These are phyloP conservation scores for Mucor irregularis DNA, from an alignment of 371 early-diverging fungal genomes.

Conservation along the genomic window DNA sequence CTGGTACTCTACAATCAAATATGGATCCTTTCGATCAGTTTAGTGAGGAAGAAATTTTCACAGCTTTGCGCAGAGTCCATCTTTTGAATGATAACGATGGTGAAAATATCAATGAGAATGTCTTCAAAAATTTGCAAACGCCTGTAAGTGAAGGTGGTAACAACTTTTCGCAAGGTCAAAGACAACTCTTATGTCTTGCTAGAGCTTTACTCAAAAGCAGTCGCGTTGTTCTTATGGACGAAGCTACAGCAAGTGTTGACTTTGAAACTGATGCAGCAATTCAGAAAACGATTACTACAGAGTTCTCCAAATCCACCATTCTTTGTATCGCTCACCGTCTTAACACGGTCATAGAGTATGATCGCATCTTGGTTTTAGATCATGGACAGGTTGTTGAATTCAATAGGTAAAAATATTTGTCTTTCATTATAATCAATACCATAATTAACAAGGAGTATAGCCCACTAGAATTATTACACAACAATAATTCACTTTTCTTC, in stretches of 20 bases:
- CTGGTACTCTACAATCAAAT: slow-evolving; percentile 65
- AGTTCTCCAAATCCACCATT: slow-evolving; percentile 63
- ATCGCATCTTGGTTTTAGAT: slow-evolving; percentile 47
- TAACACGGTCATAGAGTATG: slow-evolving; percentile 55
- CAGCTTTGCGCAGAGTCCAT: slow-evolving; percentile 58
- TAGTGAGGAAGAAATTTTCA: slow-evolving; percentile 66
- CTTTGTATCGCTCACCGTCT: slow-evolving; percentile 73
- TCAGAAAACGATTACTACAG: slow-evolving; percentile 59
- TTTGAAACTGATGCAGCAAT: slow-evolving; percentile 62
- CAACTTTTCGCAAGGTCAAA: slow-evolving; percentile 81
- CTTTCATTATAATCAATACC: not conserved
- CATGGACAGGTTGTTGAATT: slow-evolving; percentile 40
- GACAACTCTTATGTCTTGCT: slow-evolving; percentile 81
- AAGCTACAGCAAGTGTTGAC: slow-evolving; percentile 67
- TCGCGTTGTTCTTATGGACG: slow-evolving; percentile 61
- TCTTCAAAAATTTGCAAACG: slow-evolving; percentile 22
- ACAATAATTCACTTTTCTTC: slow-evolving; percentile 51
- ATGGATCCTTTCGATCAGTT: slow-evolving; percentile 67
- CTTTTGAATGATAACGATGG: slow-evolving; percentile 26
- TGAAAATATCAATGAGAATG: slow-evolving; percentile 23
- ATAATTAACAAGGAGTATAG: slow-evolving; percentile 6
- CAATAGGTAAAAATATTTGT: slow-evolving; percentile 20
- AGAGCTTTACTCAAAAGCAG: slow-evolving; percentile 67
- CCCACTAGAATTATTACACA: slow-evolving; percentile 53
- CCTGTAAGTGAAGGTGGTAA: slow-evolving; percentile 70